Conservation (phyloP, 2,329 filamentous ascomycete genomes). For the Alternaria arbusti region DNA sequence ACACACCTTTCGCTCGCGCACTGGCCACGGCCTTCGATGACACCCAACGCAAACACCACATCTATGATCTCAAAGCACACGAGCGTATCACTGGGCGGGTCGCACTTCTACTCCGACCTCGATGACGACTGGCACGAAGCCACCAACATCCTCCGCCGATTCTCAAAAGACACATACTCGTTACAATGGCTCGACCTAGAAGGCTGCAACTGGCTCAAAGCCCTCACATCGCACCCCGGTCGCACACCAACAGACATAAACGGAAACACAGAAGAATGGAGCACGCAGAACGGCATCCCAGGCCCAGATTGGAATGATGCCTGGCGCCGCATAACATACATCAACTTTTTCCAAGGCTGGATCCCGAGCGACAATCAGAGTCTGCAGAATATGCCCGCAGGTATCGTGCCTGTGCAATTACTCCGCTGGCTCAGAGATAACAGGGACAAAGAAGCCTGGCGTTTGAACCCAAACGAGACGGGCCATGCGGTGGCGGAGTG, state of each 20-base stretch:
- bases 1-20: conserved; percentile 68
- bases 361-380: conserved; percentile 43
- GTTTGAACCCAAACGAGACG: conserved; percentile 25
- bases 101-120: conserved; percentile 59
- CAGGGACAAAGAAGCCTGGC: conserved; percentile 26
- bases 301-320: conserved; percentile 49
- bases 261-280: conserved; percentile 8
- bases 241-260: background rate
- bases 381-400: conserved; percentile 45
- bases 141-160: conserved; percentile 61
- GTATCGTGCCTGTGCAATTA: conserved; percentile 41
- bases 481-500: conserved; percentile 38
- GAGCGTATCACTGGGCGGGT: conserved; percentile 57
- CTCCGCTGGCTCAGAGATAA: conserved; percentile 46
- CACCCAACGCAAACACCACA: conserved; percentile 58
- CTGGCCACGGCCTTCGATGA: conserved; percentile 66
- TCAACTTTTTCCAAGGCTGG: conserved; percentile 55
- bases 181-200: conserved; percentile 68
- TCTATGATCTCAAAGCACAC: conserved; percentile 52
- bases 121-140: conserved; percentile 65
- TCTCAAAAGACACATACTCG: conserved; percentile 63
- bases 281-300: conserved; percentile 12
- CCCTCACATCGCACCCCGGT: conserved; percentile 53
- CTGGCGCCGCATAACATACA: conserved; percentile 53
- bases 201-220: conserved; percentile 64